Conservation (phyloP, 2,329 filamentous ascomycete genomes). For the Sclerotinia glacialis region DNA sequence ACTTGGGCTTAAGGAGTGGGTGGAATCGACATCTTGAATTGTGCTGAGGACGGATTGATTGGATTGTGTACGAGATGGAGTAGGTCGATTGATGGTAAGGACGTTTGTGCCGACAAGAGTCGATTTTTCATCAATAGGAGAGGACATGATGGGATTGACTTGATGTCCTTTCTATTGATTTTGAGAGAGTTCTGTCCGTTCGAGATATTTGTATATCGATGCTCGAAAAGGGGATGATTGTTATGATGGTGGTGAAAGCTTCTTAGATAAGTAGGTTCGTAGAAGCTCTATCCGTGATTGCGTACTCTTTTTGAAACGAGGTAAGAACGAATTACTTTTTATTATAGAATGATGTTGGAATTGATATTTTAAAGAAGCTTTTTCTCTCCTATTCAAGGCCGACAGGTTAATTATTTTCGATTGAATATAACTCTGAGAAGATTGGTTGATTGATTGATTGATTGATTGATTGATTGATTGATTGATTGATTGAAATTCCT, state of each 20-base stretch:
- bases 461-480: neutral
- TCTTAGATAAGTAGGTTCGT: neutral
- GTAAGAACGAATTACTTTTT: conserved; percentile 11
- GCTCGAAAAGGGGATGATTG: neutral
- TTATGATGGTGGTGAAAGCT: neutral
- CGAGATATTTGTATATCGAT: neutral
- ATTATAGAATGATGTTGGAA: neutral
- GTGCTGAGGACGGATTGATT: conserved; percentile 49
- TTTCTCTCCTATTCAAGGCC: neutral
- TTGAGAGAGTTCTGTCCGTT: neutral
- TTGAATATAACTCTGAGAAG: neutral
- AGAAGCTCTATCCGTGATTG: neutral
- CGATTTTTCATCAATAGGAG: conserved; percentile 26
- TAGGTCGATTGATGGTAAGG: conserved; percentile 27
- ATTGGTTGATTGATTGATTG: neutral
- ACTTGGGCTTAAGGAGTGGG: conserved; percentile 23
- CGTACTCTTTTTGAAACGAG: conserved; percentile 9
- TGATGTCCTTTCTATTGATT: neutral
- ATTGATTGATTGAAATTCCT: neutral
- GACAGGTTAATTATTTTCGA: neutral
- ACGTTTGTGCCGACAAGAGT: conserved; percentile 18
- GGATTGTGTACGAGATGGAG: conserved; percentile 24
- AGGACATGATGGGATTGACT: conserved; percentile 15
- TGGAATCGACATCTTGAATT: conserved; percentile 51
- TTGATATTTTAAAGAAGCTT: conserved; percentile 2